Percentiles rank a stretch among this genome's conserved stretches.
Evolutionary conservation across 2,329 filamentous ascomycete genomes (phyloP).

Genomic region (Colletotrichum zoysiae): DNA sequence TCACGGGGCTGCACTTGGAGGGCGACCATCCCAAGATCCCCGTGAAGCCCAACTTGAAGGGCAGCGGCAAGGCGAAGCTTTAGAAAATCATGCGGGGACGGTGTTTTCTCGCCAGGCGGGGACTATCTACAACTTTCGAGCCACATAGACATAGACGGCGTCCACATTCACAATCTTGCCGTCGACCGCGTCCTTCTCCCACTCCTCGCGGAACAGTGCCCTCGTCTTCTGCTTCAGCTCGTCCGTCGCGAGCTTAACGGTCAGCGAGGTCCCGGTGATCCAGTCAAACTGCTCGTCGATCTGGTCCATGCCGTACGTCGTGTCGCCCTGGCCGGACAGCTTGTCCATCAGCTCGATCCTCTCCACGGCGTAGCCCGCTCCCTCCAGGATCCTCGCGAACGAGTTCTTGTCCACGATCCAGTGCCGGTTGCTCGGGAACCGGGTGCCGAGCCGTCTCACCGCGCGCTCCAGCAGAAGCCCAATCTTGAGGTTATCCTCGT

Average conservation of each 20-base stretch:
- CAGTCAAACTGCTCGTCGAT: conserved; percentile 49
- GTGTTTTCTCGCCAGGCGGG: background rate
- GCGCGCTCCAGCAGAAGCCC: conserved; percentile 48
- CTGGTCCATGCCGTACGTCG: conserved; percentile 45
- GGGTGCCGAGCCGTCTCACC: conserved; percentile 44
- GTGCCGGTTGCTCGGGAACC: conserved; percentile 47
- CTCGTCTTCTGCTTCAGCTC: conserved; percentile 46
- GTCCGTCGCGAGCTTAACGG: conserved; percentile 40
- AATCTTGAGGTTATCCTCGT: conserved; percentile 48
- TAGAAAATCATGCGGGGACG: conserved; percentile 45
- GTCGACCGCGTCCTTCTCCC: conserved; percentile 48
- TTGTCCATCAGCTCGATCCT: conserved; percentile 46
- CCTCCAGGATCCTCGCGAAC: conserved; percentile 47
- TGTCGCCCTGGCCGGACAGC: conserved; percentile 44
- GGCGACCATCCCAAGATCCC: conserved; percentile 66
- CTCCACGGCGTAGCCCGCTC: conserved; percentile 47
- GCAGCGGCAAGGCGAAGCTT: conserved; percentile 59
- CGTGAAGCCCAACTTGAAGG: conserved; percentile 53
- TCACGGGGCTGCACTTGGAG: conserved; percentile 76
- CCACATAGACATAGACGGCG: conserved; percentile 49
- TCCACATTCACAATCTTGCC: conserved; percentile 48
- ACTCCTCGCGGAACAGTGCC: conserved; percentile 49
- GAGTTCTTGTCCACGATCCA: conserved; percentile 50
- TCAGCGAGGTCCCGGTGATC: conserved; percentile 44
- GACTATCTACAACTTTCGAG: conserved; percentile 35